Evolutionary conservation across 1,139 yeast genomes (phyloP).

Genomic region (Scheffersomyces insectosa): DNA sequence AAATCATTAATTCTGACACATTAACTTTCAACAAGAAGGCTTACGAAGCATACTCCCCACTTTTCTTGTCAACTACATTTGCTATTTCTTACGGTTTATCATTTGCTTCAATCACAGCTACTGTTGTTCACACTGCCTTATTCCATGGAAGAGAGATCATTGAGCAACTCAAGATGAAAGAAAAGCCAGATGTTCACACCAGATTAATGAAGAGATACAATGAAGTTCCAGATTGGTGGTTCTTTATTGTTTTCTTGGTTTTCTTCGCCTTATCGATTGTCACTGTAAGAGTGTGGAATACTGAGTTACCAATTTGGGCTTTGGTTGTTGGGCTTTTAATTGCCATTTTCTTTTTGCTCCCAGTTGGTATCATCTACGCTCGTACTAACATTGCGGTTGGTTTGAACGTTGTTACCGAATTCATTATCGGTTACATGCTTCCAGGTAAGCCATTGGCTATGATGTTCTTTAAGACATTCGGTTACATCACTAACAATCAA

Average conservation of each 20-base stretch:
- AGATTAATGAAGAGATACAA: slow-evolving; percentile 60
- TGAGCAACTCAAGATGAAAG: slow-evolving; percentile 42
- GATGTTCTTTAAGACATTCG: slow-evolving; percentile 50
- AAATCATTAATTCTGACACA: slow-evolving; percentile 40
- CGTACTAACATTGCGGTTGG: slow-evolving; percentile 47
- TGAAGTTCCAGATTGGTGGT: slow-evolving; percentile 74
- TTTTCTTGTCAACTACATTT: slow-evolving; percentile 64
- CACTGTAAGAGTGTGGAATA: slow-evolving; percentile 42
- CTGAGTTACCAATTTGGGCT: slow-evolving; percentile 44
- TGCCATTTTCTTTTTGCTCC: slow-evolving; percentile 41
- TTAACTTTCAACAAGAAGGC: slow-evolving; percentile 46
- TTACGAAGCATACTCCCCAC: slow-evolving; percentile 56
- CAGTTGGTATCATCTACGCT: slow-evolving; percentile 45
- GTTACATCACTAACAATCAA: slow-evolving; percentile 54
- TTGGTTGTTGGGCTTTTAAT: slow-evolving; percentile 41
- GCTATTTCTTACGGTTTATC: slow-evolving; percentile 62
- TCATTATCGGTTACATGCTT: slow-evolving; percentile 47
- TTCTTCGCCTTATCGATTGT: slow-evolving; percentile 44
- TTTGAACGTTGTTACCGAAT: slow-evolving; percentile 47
- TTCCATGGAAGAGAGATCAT: slow-evolving; percentile 58
- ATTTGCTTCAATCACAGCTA: slow-evolving; percentile 64
- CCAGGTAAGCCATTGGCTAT: slow-evolving; percentile 50
- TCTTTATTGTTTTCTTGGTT: slow-evolving; percentile 36
- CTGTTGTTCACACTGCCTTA: slow-evolving; percentile 52
- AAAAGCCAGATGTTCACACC: slow-evolving; percentile 61